Base-by-base conservation (phyloP, 805 yeast species). In the Cyberlindnera xylosilytica region DNA sequence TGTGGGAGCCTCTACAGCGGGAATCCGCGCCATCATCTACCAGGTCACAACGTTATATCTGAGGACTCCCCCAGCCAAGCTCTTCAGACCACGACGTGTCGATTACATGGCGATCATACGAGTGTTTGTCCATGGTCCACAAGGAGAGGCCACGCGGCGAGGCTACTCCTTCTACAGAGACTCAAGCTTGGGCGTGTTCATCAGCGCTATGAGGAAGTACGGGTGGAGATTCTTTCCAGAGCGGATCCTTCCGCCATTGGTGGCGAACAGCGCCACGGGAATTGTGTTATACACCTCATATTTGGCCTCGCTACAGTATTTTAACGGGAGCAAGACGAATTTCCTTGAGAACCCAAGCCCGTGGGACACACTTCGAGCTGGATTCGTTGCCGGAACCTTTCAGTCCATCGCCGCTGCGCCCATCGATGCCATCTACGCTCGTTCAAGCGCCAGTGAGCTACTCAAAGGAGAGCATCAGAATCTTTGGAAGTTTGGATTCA, bases 401-500 rank as follows among this genome's bases (percentile, higher is more conserved):
- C 96, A 93, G 54, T 84, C 95, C n/a, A 65, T 87, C 15, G 90
- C 87, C 1, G 96, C 96, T 2, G 91, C 97, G 2, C 98, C 98
- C 0, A 72, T 91, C 4, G 97, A 91, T 63, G 96, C 97, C 7
- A 79, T 91, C 3, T 85, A 83, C 56, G 78, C 95, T 2, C 72
- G 97, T 51, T 86, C 90, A 50, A 73, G 81, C 2, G 82, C 87
- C 5, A 76, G 83, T 10, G 96, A 88, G 51, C 65, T 90, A 40
- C 63, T 87, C 13, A 73, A 75, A 39, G 85, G 88, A 6, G 70
- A 73, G 24, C 81, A 85, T 61, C 76, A 76, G 44, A 83, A 83
- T 44, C 61, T 90, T 43, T 87, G 97, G 95, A 64, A 65, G 20
- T 91, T 87, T 62, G 89, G 91, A 0, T 59, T 73, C 20, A 70